Evolutionary conservation across 2,329 filamentous ascomycete genomes (phyloP), one percentile per base, ranked within the genome.

Genomic region (Talaromyces funiculosus): DNA sequence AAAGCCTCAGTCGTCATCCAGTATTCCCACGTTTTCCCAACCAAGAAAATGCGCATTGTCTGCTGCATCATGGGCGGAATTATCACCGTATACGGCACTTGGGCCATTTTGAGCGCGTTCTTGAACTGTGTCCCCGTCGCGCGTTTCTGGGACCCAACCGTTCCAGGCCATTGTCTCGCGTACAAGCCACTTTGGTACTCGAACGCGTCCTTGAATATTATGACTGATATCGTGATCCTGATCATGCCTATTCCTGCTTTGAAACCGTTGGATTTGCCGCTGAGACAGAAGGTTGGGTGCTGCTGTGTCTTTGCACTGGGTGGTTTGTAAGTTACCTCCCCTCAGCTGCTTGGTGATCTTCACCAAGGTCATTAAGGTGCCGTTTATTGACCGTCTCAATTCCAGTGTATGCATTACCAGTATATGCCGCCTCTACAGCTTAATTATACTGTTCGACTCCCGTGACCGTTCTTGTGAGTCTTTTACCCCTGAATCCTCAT

Each of bases 1-100:
- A 80, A 81, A 69, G 72, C 74, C 24, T 80, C 78, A 0, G 79
- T 81, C 56, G 67, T 81, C n/a, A 68, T 79, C 58, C 78, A 81
- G 64, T 81, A 81, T 64, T 74, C 78, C 22, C 77, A 77, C 38
- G 73, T 81, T 53, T 80, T 81, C 65, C 70, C 67, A 35, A 71
- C 69, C 3, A 69, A 63, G 6, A 64, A 63, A 35, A 74, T 73
- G 64, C 71, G 76, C 4, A 58, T 71, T 20, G 62, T 72, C 26
- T 77, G 73, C 63, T 77, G 70, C 66, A 49, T 67, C 10, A 71
- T 80, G 64, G 69, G 80, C 24, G 60, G 64, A 0, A 49, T 72
- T 59, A 59, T 75, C 68, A 76, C 22, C 42, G 66, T 67, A 5
- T 75, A 73, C 53, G 72, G 72, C 1, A 68, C 69, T 0, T 75